A percentile compares a stretch with the other conserved stretches of the same genome.
Evolutionary conservation across 345 rosid genomes (phyloP).

Genomic region (Pseudoturritis turrita): DNA sequence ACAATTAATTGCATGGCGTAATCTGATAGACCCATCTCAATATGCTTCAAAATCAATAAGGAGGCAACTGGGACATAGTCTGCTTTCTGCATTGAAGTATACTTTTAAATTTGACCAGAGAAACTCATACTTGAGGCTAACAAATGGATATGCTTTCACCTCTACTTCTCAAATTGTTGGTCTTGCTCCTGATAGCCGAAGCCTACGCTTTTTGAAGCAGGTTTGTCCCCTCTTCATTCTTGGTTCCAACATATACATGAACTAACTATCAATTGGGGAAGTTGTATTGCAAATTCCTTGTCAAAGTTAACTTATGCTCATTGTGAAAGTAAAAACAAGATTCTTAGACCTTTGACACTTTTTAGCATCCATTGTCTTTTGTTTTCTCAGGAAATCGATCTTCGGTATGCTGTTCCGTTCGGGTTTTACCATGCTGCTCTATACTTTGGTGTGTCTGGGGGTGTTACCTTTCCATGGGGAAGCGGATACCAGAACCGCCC

Average conservation of each 20-base stretch:
- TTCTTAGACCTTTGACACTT: slow-evolving; percentile 4
- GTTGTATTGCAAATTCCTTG: not conserved
- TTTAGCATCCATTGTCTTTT: not conserved
- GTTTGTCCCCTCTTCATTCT: slow-evolving; percentile 33
- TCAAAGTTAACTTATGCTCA: not conserved
- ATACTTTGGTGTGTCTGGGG: slow-evolving; percentile 73
- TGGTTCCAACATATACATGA: not conserved
- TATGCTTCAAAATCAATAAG: slow-evolving; percentile 53
- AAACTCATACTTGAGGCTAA: slow-evolving; percentile 75
- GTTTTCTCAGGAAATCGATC: slow-evolving; percentile 67
- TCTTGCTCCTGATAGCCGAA: slow-evolving; percentile 82
- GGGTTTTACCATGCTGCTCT: slow-evolving; percentile 71
- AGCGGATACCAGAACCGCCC: slow-evolving; percentile 45
- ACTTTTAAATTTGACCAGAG: slow-evolving; percentile 69
- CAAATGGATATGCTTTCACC: slow-evolving; percentile 73
- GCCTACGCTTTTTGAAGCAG: slow-evolving; percentile 84
- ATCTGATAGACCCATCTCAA: slow-evolving; percentile 71
- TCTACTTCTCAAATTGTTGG: slow-evolving; percentile 80
- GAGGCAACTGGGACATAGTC: slow-evolving; percentile 87
- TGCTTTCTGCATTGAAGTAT: slow-evolving; percentile 77
- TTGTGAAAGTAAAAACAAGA: not conserved
- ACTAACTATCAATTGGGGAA: not conserved
- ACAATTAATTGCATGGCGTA: slow-evolving; percentile 76
- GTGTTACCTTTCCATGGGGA: slow-evolving; percentile 79
- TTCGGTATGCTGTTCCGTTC: slow-evolving; percentile 77